phyloP scores from a whole-genome alignment of 805 yeast genomes.

The Nakazawaea ambrosiae region DNA sequence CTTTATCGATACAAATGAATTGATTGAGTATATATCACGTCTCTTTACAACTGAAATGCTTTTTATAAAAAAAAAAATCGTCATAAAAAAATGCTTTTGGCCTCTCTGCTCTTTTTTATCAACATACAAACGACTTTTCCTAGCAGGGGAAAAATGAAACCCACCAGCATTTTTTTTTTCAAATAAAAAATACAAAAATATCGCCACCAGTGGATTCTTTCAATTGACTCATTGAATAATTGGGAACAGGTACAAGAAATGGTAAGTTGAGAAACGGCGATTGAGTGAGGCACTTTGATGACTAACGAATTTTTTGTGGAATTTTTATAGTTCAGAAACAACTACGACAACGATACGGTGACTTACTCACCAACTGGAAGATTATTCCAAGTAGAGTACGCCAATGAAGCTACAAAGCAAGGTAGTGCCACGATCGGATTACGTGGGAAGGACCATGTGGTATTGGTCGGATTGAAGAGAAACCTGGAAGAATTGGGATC shows the following conservation, averaged over 20 bases:
- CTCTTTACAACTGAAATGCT: no score
- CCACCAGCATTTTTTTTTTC: no score
- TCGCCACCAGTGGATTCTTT: not conserved
- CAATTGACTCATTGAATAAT: not conserved
- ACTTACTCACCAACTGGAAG: slow-evolving; percentile 96
- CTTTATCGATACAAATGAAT: not conserved
- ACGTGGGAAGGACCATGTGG: slow-evolving; percentile 80
- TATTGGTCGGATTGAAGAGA: slow-evolving; percentile 88
- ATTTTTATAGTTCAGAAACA: slow-evolving; percentile 82
- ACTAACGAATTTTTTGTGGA: not conserved
- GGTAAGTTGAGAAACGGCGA: no score
- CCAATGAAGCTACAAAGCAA: slow-evolving; percentile 93
- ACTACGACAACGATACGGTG: slow-evolving; percentile 97
- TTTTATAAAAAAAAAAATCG: no score
- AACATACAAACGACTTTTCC: no score
- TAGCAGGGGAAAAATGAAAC: no score
- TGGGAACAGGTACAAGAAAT: no score
- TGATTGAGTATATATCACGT: no score
- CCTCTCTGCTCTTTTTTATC: no score
- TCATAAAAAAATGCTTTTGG: no score
- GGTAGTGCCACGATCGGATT: slow-evolving; percentile 97
- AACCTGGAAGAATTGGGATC: slow-evolving; percentile 97
- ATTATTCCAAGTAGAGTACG: slow-evolving; percentile 84
- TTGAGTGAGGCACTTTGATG: no score
- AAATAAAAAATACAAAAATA: no score